Evolutionary conservation across 2,329 filamentous ascomycete genomes (phyloP), one percentile per base, ranked within the genome.

Genomic region (Epichloe sp.): DNA sequence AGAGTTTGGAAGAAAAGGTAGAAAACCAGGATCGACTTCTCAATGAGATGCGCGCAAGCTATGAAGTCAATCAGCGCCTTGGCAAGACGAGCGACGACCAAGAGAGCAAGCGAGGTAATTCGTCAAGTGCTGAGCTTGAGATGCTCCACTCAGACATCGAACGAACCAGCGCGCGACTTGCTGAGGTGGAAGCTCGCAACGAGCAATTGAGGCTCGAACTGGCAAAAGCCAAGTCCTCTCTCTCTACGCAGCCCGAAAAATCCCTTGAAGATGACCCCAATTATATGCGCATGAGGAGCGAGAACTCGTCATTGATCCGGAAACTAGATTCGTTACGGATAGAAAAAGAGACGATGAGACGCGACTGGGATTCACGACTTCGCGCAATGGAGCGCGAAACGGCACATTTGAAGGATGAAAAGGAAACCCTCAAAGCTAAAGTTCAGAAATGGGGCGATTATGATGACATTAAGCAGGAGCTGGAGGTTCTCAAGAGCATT

Each of bases 401-500:
- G 51, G 75, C 77, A 8, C 78, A 85, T 52, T 70, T 95, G 17
- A 84, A 83, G 60, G 80, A 86, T 35, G 93, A 97, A 64, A 83
- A 87, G 56, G 89, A 96, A 54, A 74, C 77, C 26, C 72, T 97
- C 51, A 87, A 85, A 62, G 72, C 76, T 38, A 95, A 93, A 69
- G 79, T 97, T 3, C 82, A 88, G 56, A 94, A 86, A 64, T 94
- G 88, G 82, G 81, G 81, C 58, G 93, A 98, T 65, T 98, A 98
- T 64, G 90, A 97, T 36, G 91, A 97, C 53, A 81, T 98, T 46
- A 96, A 93, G 69, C 87, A 94, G 57, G 94, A 98, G 67, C 76
- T 98, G 3, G 91, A 97, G 61, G 90, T 97, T 54, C 79, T 98
- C 54, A 95, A 95, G 78, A 95, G 91, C 58, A 96, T 98, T 59